Evolutionary conservation across 2,329 filamentous ascomycete species (phyloP).

Genomic region (Neurospora sp.): DNA sequence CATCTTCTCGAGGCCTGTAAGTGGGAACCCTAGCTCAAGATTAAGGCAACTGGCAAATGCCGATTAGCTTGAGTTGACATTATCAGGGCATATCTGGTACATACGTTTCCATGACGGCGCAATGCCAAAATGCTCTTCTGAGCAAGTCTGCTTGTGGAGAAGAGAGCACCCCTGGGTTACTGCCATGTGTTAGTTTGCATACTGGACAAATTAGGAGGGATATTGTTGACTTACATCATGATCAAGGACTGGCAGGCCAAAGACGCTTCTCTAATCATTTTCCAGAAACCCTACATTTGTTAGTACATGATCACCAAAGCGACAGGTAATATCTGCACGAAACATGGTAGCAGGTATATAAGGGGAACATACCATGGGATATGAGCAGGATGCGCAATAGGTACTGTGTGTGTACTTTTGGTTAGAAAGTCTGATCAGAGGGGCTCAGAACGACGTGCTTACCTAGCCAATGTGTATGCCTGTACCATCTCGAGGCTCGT

Average conservation of each 20-base stretch:
- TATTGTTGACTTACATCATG: constrained; percentile 31
- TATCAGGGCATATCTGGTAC: constrained; percentile 5
- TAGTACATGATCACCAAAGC: not conserved
- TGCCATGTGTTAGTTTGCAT: constrained; percentile 10
- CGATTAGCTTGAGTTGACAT: constrained; percentile 10
- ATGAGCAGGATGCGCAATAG: constrained; percentile 43
- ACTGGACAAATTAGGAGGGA: not conserved
- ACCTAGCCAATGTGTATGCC: constrained; percentile 46
- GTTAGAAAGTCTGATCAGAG: not conserved
- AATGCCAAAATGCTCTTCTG: constrained; percentile 47
- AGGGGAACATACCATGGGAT: constrained; percentile 33
- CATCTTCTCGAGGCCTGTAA: constrained; percentile 42
- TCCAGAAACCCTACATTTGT: constrained; percentile 45
- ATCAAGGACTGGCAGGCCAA: constrained; percentile 46
- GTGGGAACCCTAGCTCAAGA: constrained; percentile 47
- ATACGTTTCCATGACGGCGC: constrained; percentile 44
- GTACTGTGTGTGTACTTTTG: constrained; percentile 29
- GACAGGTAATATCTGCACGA: not conserved
- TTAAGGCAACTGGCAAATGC: constrained; percentile 36
- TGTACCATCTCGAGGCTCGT: constrained; percentile 50
- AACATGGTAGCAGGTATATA: not conserved
- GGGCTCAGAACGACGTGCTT: constrained; percentile 13
- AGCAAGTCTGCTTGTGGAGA: constrained; percentile 40
- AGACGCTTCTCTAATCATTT: constrained; percentile 44
- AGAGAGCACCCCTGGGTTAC: constrained; percentile 34